Conservation (phyloP, 139 green algal species). For the Auxenochlorella protothecoides region DNA sequence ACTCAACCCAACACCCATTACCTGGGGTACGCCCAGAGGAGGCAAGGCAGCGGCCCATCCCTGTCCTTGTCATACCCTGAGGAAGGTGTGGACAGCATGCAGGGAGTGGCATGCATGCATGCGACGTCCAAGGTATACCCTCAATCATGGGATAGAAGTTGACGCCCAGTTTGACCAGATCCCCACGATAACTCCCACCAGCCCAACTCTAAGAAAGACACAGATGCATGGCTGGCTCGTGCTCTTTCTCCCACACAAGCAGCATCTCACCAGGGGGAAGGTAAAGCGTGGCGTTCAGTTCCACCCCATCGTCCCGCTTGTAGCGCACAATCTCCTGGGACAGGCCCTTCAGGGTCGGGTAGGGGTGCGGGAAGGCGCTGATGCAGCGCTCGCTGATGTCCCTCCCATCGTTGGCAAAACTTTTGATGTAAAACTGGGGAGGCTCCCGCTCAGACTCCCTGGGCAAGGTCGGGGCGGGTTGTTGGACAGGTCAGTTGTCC, state of each 20-base stretch:
- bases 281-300: conserved; percentile 92
- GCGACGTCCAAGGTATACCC: background rate
- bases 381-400: conserved; percentile 42
- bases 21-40: conserved; percentile 91
- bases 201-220: too few species aligned
- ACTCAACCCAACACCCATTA: too few species aligned
- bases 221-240: too few species aligned
- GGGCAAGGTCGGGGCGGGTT: background rate
- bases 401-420: too few species aligned
- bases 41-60: conserved; percentile 77
- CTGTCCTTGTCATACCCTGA: conserved; percentile 52
- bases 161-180: too few species aligned
- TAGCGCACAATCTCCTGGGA: conserved; percentile 73
- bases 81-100: background rate
- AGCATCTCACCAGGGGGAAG: conserved; percentile 49
- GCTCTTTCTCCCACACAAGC: background rate
- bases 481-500: too few species aligned
- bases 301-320: conserved; percentile 79
- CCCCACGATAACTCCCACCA: too few species aligned
- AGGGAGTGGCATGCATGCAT: background rate
- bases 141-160: background rate
- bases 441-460: conserved; percentile 43
- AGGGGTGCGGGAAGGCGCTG: conserved; percentile 89
- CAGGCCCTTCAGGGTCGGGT: conserved; percentile 60
- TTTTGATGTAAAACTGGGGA: conserved; percentile 48